Evolutionary conservation across 345 rosid genomes (phyloP), one percentile per base, ranked within the genome.

Genomic region (Gossypium bickii): DNA sequence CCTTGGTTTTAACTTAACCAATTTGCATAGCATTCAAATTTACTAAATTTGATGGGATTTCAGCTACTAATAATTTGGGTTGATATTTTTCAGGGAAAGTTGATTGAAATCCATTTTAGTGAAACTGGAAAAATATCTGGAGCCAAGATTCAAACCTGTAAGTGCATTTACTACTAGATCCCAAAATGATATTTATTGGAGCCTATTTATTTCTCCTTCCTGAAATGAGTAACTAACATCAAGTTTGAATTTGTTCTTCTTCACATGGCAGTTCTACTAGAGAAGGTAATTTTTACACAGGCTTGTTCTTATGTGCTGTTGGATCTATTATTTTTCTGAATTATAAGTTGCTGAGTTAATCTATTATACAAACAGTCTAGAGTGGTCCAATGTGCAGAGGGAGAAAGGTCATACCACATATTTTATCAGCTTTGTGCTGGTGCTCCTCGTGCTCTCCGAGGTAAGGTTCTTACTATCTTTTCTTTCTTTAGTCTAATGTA

Each of bases 351-450:
- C 81, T 51, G 66, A 81, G 29, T 74, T 78, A 22, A 62, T 77
- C 67, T 77, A n/a, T 83, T 77, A 34, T 60, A 57, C 82, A 78
- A 87, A 83, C 96, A 95, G 99, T 95, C 99, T 78, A 91, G 99
- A 84, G 99, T 95, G 75, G 99, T 95, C 80, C 99, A 95, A 78
- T 93, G 98, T 88, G 86, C 88, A 48, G 94, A 89, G 72, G 97
- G 97, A 75, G 99, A 95, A 85, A 93, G 99, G 86, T 91, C 99
- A 73, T 95, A 95, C 83, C 99, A 95, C 80, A 89, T 95, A 85
- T 95, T 95, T 83, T 95, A 95, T 88, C 99, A 95, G 79, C 98
- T 95, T 77, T 95, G 99, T 83, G 94, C 92, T 62, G 99, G 99
- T 72, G 99, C 99, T 80, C 81, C 96, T 74, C 73, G 49, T 78